These are phyloP conservation scores for Aspergillus carbonarius DNA, from an alignment of 2,329 filamentous ascomycete species.

Conservation along the genomic window DNA sequence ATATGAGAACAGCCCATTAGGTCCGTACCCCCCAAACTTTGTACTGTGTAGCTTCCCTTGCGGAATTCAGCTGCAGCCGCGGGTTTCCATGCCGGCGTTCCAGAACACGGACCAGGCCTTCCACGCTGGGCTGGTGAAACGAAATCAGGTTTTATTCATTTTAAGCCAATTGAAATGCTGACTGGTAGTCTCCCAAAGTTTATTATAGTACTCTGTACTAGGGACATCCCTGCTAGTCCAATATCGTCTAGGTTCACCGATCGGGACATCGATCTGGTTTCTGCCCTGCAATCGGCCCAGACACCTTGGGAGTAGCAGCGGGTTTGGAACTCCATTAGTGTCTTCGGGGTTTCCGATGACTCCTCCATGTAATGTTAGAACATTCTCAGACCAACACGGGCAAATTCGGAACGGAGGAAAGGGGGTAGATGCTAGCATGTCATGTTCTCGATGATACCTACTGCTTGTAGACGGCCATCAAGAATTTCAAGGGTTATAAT, in stretches of 20 bases:
- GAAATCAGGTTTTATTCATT: neutral
- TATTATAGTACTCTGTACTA: neutral
- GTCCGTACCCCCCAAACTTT: no score
- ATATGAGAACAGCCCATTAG: no score
- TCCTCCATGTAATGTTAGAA: neutral
- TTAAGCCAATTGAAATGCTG: neutral
- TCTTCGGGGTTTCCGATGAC: neutral
- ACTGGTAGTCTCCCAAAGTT: neutral
- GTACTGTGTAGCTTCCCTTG: no score
- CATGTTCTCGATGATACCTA: neutral
- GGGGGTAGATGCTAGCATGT: neutral
- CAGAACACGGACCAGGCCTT: constrained; percentile 5
- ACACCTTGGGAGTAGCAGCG: neutral
- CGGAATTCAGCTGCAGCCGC: neutral
- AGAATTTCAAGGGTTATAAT: neutral
- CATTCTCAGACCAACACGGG: neutral
- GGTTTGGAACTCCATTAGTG: neutral
- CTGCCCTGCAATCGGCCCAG: neutral
- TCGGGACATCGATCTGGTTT: neutral
- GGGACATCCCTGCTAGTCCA: neutral
- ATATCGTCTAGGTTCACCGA: neutral
- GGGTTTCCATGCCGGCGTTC: neutral
- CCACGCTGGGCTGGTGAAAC: neutral
- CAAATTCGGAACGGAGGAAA: neutral
- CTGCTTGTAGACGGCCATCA: neutral